Conservation (phyloP, 768 basidiomycete genomes). For the Boletus sp. region DNA sequence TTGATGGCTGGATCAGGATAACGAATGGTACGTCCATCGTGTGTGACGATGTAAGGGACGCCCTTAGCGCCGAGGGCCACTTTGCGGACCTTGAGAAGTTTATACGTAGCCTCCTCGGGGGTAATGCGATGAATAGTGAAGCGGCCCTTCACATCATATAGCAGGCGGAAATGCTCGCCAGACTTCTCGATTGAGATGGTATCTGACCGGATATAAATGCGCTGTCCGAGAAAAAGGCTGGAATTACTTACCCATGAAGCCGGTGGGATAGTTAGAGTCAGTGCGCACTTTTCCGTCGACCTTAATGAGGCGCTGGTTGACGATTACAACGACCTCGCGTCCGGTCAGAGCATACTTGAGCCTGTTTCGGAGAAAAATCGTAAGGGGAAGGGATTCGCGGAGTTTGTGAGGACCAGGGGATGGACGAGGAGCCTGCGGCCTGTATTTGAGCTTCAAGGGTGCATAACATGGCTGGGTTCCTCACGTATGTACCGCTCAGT, state of each 20-base stretch:
- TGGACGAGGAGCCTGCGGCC: constrained; percentile 83
- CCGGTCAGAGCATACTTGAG: constrained; percentile 98
- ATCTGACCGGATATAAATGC: constrained; percentile 46
- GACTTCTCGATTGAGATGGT: constrained; percentile 98
- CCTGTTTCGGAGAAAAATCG: constrained; percentile 96
- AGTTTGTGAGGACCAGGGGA: constrained; percentile 99
- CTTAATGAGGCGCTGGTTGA: constrained; percentile 96
- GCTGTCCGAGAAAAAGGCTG: neutral
- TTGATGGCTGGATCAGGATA: constrained; percentile 96
- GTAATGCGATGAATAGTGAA: constrained; percentile 99
- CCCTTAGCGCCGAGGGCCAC: constrained; percentile 91
- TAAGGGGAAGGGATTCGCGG: constrained; percentile 95
- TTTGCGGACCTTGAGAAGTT: constrained; percentile 91
- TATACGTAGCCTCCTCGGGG: constrained; percentile 93
- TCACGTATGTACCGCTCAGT: constrained; percentile 89
- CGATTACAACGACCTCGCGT: constrained; percentile 92
- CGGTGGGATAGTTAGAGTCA: constrained; percentile 93
- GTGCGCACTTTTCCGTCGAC: constrained; percentile 99
- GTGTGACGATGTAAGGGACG: constrained; percentile 96
- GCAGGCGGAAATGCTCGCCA: constrained; percentile 97
- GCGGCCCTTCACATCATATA: constrained; percentile 99
- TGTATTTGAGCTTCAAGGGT: constrained; percentile 5
- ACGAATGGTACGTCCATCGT: constrained; percentile 99
- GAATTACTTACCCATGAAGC: constrained; percentile 83
- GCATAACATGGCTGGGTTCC: constrained; percentile 25